Percentiles rank a stretch among this genome's conserved stretches.
phyloP scores from a whole-genome alignment of 2,329 filamentous ascomycete genomes.

The Neonectria punicea region DNA sequence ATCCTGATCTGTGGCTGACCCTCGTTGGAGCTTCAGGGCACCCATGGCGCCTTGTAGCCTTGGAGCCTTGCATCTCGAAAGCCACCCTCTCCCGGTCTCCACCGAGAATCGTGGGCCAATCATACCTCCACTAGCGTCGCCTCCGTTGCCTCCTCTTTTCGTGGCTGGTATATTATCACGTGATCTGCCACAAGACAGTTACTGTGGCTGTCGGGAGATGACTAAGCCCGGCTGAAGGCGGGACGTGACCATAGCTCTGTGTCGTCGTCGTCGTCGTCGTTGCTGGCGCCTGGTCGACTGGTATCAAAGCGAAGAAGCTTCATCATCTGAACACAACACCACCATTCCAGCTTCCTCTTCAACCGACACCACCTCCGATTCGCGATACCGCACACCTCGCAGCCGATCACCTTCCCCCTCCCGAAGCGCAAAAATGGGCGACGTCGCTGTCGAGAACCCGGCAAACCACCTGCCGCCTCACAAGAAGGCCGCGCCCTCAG shows the following conservation, averaged over 20 bases:
- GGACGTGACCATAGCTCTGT: constrained; percentile 39
- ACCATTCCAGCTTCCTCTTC: constrained; percentile 20
- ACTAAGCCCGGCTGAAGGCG: constrained; percentile 37
- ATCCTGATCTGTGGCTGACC: constrained; percentile 25
- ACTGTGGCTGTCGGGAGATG: constrained; percentile 9
- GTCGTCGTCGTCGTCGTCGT: constrained; percentile 43
- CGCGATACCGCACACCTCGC: neutral
- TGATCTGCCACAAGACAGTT: constrained; percentile 8
- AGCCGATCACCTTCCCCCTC: constrained; percentile 3
- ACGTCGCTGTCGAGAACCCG: constrained; percentile 86
- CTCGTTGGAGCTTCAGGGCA: constrained; percentile 12
- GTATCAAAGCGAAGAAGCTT: constrained; percentile 42
- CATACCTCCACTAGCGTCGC: constrained; percentile 11
- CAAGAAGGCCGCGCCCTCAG: constrained; percentile 81
- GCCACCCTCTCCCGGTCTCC: constrained; percentile 20
- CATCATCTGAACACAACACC: constrained; percentile 32
- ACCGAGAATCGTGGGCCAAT: constrained; percentile 29
- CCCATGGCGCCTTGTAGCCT: constrained; percentile 6
- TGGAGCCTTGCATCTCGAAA: constrained; percentile 28
- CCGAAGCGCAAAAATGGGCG: constrained; percentile 73
- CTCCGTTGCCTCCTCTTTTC: neutral
- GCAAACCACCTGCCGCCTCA: constrained; percentile 78
- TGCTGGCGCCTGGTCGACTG: constrained; percentile 40
- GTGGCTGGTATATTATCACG: constrained; percentile 32
- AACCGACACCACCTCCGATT: constrained; percentile 20